Evolutionary conservation across 768 basidiomycete genomes (phyloP).

Genomic region (Tremella mesenterica): DNA sequence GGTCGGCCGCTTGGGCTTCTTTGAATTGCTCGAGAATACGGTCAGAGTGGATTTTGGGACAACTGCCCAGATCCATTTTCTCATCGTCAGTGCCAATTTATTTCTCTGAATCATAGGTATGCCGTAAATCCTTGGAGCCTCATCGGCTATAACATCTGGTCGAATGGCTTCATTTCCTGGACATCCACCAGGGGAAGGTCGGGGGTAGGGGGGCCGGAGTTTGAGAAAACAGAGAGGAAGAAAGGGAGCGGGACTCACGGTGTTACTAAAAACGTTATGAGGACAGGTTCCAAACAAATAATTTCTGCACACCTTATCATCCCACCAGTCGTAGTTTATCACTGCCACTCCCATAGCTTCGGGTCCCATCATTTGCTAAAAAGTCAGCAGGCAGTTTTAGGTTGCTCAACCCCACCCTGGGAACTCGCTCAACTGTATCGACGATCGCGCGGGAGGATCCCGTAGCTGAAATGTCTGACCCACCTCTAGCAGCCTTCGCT

Average conservation of each 20-base stretch:
- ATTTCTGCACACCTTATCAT: slow-evolving; percentile 97
- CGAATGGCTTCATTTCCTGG: background rate
- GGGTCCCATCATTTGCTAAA: slow-evolving; percentile 99
- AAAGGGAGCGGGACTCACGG: slow-evolving; percentile 53
- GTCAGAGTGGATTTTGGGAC: slow-evolving; percentile 92
- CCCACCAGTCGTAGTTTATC: slow-evolving; percentile 78
- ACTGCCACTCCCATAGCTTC: slow-evolving; percentile 97
- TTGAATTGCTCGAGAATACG: slow-evolving; percentile 83
- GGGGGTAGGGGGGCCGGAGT: background rate
- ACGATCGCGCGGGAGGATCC: background rate
- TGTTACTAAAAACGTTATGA: slow-evolving; percentile 94
- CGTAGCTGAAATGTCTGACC: no score
- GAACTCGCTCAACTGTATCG: slow-evolving; percentile 43
- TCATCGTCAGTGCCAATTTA: slow-evolving; percentile 37
- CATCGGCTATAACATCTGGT: background rate
- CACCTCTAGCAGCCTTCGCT: slow-evolving; percentile 77
- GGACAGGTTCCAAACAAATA: slow-evolving; percentile 98
- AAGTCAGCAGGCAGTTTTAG: slow-evolving; percentile 2
- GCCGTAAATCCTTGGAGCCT: background rate
- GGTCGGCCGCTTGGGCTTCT: slow-evolving; percentile 64
- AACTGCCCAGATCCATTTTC: slow-evolving; percentile 99
- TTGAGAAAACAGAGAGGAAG: background rate
- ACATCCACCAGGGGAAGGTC: background rate
- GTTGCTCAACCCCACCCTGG: slow-evolving; percentile 6
- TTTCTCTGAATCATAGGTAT: background rate